Percentiles rank a stretch among this genome's conserved stretches.
phyloP scores from a whole-genome alignment of 345 rosid genomes.

The Populus davidiana region DNA sequence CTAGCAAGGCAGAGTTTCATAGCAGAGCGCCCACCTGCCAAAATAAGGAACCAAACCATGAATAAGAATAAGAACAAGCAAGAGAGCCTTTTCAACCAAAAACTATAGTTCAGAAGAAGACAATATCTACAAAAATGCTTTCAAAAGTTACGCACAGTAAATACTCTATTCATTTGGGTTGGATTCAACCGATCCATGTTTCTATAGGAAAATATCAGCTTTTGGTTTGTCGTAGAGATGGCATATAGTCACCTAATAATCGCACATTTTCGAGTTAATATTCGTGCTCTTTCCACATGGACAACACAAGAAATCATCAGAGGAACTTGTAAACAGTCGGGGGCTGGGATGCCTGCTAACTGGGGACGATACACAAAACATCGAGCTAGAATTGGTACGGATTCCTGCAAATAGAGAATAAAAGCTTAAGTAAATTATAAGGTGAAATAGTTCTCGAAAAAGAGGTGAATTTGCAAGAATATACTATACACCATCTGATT shows the following conservation, averaged over 20 bases:
- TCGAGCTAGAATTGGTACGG: neutral
- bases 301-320: neutral
- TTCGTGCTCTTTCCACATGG: neutral
- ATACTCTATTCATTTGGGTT: conserved; percentile 2
- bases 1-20: conserved; percentile 14
- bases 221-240: neutral
- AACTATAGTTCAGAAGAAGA: conserved; percentile 11
- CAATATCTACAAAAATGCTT: conserved; percentile 16
- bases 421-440: neutral
- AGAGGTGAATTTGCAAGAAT: neutral
- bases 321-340: neutral
- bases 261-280: neutral
- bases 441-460: neutral
- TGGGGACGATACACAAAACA: neutral
- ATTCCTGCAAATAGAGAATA: conserved; percentile 12
- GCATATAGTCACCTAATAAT: neutral
- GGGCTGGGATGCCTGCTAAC: neutral
- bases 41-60: conserved; percentile 23
- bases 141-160: neutral
- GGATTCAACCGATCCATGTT: conserved; percentile 5
- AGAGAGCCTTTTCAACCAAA: conserved; percentile 11
- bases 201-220: neutral
- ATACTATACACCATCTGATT: neutral
- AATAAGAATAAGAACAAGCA: conserved; percentile 12
- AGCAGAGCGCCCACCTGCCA: conserved; percentile 30